Conservation (phyloP, 225 moss, liverwort and hornwort species). For the Sphagnum tenellum region DNA sequence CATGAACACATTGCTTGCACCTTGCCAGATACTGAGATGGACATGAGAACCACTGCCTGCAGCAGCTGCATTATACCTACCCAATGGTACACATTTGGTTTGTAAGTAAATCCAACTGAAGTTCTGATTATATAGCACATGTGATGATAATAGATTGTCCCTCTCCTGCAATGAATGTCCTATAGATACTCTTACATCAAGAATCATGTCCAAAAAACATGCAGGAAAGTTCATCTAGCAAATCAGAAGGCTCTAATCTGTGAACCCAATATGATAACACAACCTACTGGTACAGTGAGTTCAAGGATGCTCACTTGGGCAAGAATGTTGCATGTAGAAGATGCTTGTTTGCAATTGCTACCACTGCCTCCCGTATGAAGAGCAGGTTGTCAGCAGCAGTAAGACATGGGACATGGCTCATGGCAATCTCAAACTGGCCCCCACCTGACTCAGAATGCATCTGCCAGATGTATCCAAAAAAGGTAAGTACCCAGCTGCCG, state of each 20-base stretch:
- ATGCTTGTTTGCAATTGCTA: constrained; percentile 40
- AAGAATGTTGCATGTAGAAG: constrained; percentile 51
- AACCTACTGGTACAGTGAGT: no score
- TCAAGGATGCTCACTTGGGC: constrained; percentile 33
- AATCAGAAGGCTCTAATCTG: no score
- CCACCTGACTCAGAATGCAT: constrained; percentile 72
- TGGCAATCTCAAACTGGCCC: constrained; percentile 66
- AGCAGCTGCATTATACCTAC: constrained; percentile 13
- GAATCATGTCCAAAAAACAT: no score
- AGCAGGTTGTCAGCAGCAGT: constrained; percentile 65
- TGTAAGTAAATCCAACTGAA: no score
- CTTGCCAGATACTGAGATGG: constrained; percentile 60
- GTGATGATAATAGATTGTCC: no score
- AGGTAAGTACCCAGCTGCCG: no score
- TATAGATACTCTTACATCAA: no score
- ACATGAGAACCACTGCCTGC: constrained; percentile 49
- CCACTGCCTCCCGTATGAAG: constrained; percentile 65
- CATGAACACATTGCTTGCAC: constrained; percentile 40
- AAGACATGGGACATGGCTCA: constrained; percentile 43
- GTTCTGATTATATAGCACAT: no score
- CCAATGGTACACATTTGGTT: no score
- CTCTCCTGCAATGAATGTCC: no score
- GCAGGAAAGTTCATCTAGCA: no score
- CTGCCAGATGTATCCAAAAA: constrained; percentile 14
- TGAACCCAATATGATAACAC: no score